phyloP scores from a whole-genome alignment of 495 filamentous ascomycete genomes.

The Oidiodendron maius region DNA sequence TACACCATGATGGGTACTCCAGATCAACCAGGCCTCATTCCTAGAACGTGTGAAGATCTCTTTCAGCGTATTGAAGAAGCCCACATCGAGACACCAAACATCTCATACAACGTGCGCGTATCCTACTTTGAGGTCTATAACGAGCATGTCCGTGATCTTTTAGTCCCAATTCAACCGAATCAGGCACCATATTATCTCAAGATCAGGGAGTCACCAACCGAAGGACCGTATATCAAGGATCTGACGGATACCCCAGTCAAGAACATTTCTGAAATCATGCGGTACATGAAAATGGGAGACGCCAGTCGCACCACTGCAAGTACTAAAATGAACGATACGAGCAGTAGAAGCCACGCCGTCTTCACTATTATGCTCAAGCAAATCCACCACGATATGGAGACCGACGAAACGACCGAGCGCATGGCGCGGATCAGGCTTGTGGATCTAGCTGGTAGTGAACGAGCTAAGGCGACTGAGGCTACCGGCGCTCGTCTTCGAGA shows the following conservation, averaged over 20 bases:
- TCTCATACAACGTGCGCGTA: slow-evolving; percentile 93
- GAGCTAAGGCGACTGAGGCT: slow-evolving; percentile 92
- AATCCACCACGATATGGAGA: slow-evolving; percentile 89
- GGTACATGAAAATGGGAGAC: slow-evolving; percentile 87
- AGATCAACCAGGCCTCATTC: slow-evolving; percentile 83
- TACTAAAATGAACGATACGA: slow-evolving; percentile 99
- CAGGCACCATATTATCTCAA: slow-evolving; percentile 88
- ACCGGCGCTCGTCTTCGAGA: slow-evolving; percentile 86
- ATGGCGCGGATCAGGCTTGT: slow-evolving; percentile 91
- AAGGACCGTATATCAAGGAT: slow-evolving; percentile 97
- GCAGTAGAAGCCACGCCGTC: slow-evolving; percentile 87
- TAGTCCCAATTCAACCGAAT: slow-evolving; percentile 64
- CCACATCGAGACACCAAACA: slow-evolving; percentile 60
- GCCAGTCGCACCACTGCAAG: slow-evolving; percentile 82
- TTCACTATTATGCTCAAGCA: slow-evolving; percentile 98
- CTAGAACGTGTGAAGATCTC: slow-evolving; percentile 92
- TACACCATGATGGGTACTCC: slow-evolving; percentile 99
- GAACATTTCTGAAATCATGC: slow-evolving; percentile 75
- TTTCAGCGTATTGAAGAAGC: slow-evolving; percentile 91
- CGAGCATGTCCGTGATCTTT: slow-evolving; percentile 93
- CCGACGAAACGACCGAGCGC: slow-evolving; percentile 92
- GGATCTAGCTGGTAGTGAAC: slow-evolving; percentile 90
- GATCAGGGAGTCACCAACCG: slow-evolving; percentile 89
- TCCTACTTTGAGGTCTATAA: slow-evolving; percentile 99
- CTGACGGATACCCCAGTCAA: slow-evolving; percentile 87